phyloP scores from a whole-genome alignment of 768 basidiomycete genomes.

The Naganishia randhawae region DNA sequence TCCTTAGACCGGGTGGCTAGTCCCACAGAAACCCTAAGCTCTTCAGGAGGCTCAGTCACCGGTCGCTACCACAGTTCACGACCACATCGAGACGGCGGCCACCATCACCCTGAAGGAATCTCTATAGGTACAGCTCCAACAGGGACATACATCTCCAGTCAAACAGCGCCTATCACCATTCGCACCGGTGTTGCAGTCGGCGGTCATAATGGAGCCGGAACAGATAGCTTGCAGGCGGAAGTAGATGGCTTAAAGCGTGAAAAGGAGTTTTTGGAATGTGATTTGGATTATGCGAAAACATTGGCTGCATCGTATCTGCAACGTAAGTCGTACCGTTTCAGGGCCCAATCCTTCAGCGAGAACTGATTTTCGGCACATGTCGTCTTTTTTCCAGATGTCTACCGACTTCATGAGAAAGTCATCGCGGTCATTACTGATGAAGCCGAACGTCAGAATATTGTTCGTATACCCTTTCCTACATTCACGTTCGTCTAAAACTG shows the following conservation, averaged over 20 bases:
- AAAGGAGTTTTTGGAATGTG: constrained; percentile 19
- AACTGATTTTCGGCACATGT: neutral
- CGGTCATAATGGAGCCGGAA: neutral
- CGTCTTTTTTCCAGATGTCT: constrained; percentile 4
- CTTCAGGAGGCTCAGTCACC: neutral
- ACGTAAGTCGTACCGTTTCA: constrained; percentile 3
- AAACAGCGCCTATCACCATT: constrained; percentile 8
- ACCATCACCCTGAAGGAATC: neutral
- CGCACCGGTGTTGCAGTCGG: neutral
- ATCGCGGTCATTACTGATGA: constrained; percentile 20
- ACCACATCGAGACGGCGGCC: neutral
- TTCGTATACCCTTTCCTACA: neutral
- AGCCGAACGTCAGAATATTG: constrained; percentile 27
- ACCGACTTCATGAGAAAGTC: constrained; percentile 23
- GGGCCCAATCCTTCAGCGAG: neutral
- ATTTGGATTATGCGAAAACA: constrained; percentile 20
- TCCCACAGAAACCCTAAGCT: constrained; percentile 9
- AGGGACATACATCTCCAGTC: neutral
- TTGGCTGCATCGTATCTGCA: constrained; percentile 24
- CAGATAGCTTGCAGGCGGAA: constrained; percentile 10
- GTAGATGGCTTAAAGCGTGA: constrained; percentile 23
- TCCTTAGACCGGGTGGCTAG: neutral
- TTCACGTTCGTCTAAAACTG: neutral
- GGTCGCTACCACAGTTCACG: constrained; percentile 12
- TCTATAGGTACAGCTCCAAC: neutral